These are phyloP conservation scores for Shiraia sp. DNA, from an alignment of 2,329 filamentous ascomycete species.

Conservation along the genomic window DNA sequence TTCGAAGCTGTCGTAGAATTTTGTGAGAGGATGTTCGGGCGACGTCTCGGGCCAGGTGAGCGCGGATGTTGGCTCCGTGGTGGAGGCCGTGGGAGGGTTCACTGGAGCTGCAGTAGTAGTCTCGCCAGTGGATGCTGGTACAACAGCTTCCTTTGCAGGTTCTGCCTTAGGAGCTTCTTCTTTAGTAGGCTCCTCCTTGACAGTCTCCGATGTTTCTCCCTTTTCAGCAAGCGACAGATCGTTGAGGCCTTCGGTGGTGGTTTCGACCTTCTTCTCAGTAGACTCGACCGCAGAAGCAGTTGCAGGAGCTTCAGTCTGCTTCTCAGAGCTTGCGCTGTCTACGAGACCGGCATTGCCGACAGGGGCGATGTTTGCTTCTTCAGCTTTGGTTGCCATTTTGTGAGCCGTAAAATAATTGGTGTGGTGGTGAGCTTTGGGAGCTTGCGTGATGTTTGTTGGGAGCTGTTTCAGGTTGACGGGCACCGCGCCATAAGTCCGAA, in stretches of 20 bases:
- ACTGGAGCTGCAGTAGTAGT: not conserved
- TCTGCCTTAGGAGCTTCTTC: not conserved
- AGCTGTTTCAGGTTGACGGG: too few species aligned
- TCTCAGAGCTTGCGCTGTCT: conserved; percentile 14
- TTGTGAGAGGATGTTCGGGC: conserved; percentile 51
- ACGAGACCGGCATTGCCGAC: conserved; percentile 16
- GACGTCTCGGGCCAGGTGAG: conserved; percentile 43
- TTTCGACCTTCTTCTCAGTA: conserved; percentile 18
- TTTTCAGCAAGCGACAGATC: conserved; percentile 21
- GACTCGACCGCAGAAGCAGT: conserved; percentile 13
- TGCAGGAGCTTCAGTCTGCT: conserved; percentile 11
- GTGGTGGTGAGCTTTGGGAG: too few species aligned
- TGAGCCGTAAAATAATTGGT: too few species aligned
- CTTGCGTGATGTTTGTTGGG: too few species aligned
- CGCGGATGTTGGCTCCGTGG: conserved; percentile 11
- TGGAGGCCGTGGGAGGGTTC: conserved; percentile 4
- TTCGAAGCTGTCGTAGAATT: conserved; percentile 63
- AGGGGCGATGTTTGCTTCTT: conserved; percentile 15
- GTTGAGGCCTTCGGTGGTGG: conserved; percentile 18
- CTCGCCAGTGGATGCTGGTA: not conserved
- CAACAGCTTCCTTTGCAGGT: not conserved
- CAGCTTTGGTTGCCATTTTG: conserved; percentile 23
- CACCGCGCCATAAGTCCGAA: too few species aligned
- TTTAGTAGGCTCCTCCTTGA: conserved; percentile 5
- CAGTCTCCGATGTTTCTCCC: conserved; percentile 14